Percentiles rank a stretch among this genome's conserved stretches.
phyloP scores from a whole-genome alignment of 352 stramenopile species.

The Globisporangium radiosum region DNA sequence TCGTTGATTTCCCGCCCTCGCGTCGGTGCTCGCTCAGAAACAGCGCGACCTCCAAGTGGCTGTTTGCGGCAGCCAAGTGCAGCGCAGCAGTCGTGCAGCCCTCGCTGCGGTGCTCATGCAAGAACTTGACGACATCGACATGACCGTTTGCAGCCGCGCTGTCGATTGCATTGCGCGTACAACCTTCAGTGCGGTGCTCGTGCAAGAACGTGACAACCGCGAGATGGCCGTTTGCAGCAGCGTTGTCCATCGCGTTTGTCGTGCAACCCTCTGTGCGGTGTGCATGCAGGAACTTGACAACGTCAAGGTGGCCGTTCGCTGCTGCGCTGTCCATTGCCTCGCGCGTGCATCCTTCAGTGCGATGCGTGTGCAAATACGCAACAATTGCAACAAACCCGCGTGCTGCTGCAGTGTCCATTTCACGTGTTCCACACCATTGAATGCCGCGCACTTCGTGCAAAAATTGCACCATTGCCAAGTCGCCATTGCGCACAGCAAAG shows the following conservation, averaged over 20 bases:
- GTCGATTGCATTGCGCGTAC: background rate
- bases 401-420: too few relatives aligned
- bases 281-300: background rate
- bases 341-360: too few relatives aligned
- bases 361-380: too few relatives aligned
- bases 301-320: background rate
- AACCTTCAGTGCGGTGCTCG: background rate
- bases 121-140: background rate
- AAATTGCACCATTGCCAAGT: too few relatives aligned
- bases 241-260: background rate
- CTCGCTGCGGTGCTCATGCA: background rate
- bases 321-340: too few relatives aligned
- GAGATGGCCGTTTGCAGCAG: background rate
- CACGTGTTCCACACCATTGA: too few relatives aligned
- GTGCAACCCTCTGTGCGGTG: background rate
- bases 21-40: background rate
- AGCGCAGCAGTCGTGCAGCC: background rate
- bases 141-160: background rate
- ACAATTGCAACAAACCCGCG: too few relatives aligned
- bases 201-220: background rate
- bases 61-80: background rate
- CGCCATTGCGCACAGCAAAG: too few relatives aligned
- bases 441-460: too few relatives aligned
- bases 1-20: background rate
- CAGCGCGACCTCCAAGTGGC: background rate